Base-by-base conservation (phyloP, 2,329 filamentous ascomycete genomes). In the Sclerotinia sclerotiorum region DNA sequence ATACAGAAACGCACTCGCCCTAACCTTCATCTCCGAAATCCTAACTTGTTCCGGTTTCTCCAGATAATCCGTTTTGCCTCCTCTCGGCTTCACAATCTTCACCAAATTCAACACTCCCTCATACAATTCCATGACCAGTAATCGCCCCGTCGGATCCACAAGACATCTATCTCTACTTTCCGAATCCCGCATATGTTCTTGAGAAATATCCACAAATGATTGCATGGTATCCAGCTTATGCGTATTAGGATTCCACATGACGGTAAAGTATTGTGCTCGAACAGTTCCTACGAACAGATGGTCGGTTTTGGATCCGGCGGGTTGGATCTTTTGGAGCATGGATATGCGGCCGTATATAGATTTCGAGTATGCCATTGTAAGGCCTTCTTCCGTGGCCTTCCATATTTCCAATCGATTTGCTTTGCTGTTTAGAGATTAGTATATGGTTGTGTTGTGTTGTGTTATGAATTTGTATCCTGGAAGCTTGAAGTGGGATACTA, bases 211-310 rank as follows among this genome's bases (percentile, higher is more conserved):
- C 52, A 82, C 79, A 52, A 86, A 84, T 1, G 80, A 74, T 73
- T 73, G 81, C 29, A 84, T 77, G 0, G 84, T 86, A 11, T 85
- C 82, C 2, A 90, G 78, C 68, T 81, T 78, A 27, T 79, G 79
- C 5, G 76, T 82, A 77, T 85, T 79, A 0, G 84, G 76, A 74
- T 97, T 88, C 94, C 95, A 99, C 21, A 85, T 88, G 27, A 97
- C 79, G 1, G 93, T 97, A 79, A 98, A 97, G 81, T 97, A 98
- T 75, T 93, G 89, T 74, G 92, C 91, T 67, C 91, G 88, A 77
- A 97, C 91, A 58, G 95, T 99, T 62, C 93, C 94, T 68, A 99
- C 86, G 77, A 99, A 97, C 70, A 99, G 86, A 70, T 97, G 87
- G 74, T 98, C 93, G 60, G 89, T 92, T 6, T 84, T 80, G 39